Evolutionary conservation across 495 filamentous ascomycete genomes (phyloP).

Genomic region (Aspergillus steynii): DNA sequence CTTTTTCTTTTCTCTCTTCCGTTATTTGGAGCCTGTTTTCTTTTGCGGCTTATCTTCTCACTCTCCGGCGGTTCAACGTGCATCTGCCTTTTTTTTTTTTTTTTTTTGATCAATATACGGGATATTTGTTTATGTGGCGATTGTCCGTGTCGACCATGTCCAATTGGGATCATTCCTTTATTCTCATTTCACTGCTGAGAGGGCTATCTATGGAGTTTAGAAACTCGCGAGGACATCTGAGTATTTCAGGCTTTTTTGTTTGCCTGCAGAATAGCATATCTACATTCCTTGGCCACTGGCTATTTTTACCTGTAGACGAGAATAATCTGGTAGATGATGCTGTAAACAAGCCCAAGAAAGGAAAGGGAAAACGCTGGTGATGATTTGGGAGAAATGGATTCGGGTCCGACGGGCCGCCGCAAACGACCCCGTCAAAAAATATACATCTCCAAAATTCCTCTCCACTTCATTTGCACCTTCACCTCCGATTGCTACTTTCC

Average conservation of each 20-base stretch:
- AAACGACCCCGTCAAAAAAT: conserved; percentile 1
- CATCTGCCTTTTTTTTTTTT: conserved; percentile 11
- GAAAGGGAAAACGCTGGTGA: background rate
- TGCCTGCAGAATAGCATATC: conserved; percentile 17
- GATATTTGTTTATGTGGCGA: conserved; percentile 14
- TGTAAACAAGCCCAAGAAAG: background rate
- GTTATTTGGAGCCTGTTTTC: conserved; percentile 17
- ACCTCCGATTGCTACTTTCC: background rate
- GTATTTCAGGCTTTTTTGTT: conserved; percentile 5
- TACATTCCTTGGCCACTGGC: conserved; percentile 15
- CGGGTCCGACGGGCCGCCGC: background rate
- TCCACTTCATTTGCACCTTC: background rate
- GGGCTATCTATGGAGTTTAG: conserved; percentile 12
- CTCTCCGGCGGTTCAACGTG: conserved; percentile 17
- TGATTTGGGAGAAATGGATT: background rate
- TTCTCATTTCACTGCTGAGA: background rate
- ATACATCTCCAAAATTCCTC: conserved; percentile 6
- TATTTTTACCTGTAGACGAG: background rate
- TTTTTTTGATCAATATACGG: conserved; percentile 14
- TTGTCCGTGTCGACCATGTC: conserved; percentile 9
- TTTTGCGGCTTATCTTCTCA: conserved; percentile 17
- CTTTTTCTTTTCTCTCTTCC: conserved; percentile 22
- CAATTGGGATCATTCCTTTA: conserved; percentile 10
- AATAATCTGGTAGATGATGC: background rate
- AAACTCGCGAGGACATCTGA: conserved; percentile 8